Evolutionary conservation across 108 stramenopile genomes (phyloP).

Genomic region (Skeletonema tropicum): DNA sequence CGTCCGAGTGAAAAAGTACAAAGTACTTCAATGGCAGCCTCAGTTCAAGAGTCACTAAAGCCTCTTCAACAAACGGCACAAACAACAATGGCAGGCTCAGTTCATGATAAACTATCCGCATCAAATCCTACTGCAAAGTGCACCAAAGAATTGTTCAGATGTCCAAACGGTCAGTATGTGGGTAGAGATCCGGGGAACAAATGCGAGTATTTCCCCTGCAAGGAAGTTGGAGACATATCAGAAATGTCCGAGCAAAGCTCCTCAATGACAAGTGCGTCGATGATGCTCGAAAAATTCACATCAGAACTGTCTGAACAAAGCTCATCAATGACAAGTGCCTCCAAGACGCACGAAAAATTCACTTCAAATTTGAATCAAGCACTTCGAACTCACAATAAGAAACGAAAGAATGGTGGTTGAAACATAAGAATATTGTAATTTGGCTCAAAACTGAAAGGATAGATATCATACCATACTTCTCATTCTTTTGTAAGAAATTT

Average conservation of each 20-base stretch:
- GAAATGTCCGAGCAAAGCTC: too few relatives aligned
- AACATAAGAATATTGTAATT: neutral
- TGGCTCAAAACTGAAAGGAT: neutral
- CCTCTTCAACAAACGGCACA: too few relatives aligned
- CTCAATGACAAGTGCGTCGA: neutral
- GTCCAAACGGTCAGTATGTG: constrained; percentile 36
- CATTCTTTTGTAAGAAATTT: too few relatives aligned
- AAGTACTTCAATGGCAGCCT: too few relatives aligned
- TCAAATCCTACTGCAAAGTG: neutral
- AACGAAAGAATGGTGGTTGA: neutral
- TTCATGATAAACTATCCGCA: too few relatives aligned
- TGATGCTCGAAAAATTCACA: neutral
- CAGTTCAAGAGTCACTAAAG: too few relatives aligned
- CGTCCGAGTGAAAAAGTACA: too few relatives aligned
- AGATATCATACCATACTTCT: too few relatives aligned
- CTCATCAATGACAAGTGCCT: neutral
- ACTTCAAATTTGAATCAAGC: neutral
- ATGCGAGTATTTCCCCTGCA: constrained; percentile 46
- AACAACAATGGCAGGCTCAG: too few relatives aligned
- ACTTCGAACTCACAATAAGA: neutral
- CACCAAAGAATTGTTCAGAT: constrained; percentile 33
- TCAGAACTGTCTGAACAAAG: neutral
- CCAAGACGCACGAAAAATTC: neutral
- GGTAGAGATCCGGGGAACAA: constrained; percentile 33
- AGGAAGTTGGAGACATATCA: neutral